A percentile compares a stretch with the other conserved stretches of the same genome.
Evolutionary conservation across 176 grass and related monocot genomes (phyloP).

Genomic region (Oryza longistaminata): DNA sequence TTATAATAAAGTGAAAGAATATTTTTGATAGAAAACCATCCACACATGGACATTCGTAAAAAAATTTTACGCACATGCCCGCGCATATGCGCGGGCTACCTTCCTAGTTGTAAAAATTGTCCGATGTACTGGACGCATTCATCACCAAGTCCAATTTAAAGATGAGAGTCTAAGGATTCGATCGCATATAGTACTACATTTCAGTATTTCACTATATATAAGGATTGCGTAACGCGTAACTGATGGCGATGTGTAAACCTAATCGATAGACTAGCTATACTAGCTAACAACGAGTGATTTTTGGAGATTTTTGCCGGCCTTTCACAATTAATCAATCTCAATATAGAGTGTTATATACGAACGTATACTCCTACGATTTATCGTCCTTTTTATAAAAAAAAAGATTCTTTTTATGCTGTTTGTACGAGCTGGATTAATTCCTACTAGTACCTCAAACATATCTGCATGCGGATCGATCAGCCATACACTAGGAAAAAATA

Average conservation of each 20-base stretch:
- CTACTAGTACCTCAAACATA: no score
- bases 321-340: neutral
- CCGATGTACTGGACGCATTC: neutral
- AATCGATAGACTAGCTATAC: neutral
- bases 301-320: constrained; percentile 5
- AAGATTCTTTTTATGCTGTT: neutral
- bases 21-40: no score
- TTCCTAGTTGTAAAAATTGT: constrained; percentile 11
- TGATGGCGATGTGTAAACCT: neutral
- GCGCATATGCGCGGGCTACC: no score
- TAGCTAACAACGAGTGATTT: neutral
- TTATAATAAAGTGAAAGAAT: no score
- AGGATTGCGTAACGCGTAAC: neutral
- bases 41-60: no score
- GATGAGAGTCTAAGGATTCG: neutral
- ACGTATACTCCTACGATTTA: no score
- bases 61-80: no score
- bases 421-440: neutral
- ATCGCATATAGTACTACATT: neutral
- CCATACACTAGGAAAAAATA: no score
- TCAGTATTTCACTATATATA: neutral
- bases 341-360: no score
- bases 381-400: no score
- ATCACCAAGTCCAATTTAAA: neutral
- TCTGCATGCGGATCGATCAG: no score